Base-by-base conservation (phyloP, 805 yeast genomes). In the Yamadazyma sp. region DNA sequence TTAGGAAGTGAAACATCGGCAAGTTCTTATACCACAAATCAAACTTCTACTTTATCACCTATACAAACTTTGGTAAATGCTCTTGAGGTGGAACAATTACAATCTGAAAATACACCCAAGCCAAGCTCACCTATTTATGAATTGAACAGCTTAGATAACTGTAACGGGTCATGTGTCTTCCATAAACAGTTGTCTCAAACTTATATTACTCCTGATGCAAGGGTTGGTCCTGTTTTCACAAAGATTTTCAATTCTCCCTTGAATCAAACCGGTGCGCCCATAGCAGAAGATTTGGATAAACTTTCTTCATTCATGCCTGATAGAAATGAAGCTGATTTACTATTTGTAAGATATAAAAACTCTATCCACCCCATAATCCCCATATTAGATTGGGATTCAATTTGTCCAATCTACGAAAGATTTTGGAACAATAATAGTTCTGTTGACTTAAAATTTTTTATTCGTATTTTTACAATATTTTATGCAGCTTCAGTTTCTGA, bases 401-500 rank as follows among this genome's bases (percentile, higher is more conserved):
- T 43, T 1, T 29, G 33, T 22, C 47, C 44, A 1, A 13, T 27
- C 9, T 36, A 33, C 18, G 43, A 42, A 23, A n/a, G 21, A 10
- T 37, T 28, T 25, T 43, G 47, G 47, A 40, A 28, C 27, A 32
- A 35, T 23, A 23, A 13, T 21, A 10, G 10, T 12, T 25, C 33
- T 17, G 43, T 33, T 4, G 30, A 29, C 22, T 27, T 40, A 17
- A 20, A 30, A 3, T 40, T 37, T 27, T 40, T 23, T 30, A 35
- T 37, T 8, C 30, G 17, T n/a, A 18, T 43, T 1, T 43, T 40
- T 22, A 33, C 47, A 5, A 38, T 43, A 14, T 35, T 43, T 14
- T 43, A 43, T 31, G 47, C 44, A 5, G 41, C 44, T 9, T 37
- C 47, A 5, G 47, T 40, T 3, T 40, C 44, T 5, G 42, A 40